Conservation (phyloP, 2,329 filamentous ascomycete genomes). For the Epichloe uncinata region DNA sequence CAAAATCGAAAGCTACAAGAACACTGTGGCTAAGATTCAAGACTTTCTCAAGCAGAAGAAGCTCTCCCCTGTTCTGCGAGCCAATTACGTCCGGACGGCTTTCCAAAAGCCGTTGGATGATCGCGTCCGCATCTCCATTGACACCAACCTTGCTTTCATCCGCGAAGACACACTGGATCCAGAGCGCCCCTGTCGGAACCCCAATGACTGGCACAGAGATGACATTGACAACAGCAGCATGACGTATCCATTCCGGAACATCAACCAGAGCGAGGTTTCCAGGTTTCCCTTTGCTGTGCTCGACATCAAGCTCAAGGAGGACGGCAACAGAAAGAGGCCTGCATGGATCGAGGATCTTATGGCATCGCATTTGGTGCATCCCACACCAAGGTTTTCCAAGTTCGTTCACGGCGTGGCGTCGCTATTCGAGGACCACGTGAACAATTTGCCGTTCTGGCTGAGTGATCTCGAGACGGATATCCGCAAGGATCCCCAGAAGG, state of each 20-base stretch:
- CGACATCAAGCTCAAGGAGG: constrained; percentile 78
- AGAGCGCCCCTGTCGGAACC: constrained; percentile 78
- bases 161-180: constrained; percentile 62
- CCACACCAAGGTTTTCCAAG: constrained; percentile 85
- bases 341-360: constrained; percentile 89
- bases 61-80: constrained; percentile 73
- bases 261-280: constrained; percentile 83
- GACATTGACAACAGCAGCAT: constrained; percentile 78
- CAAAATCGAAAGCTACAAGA: constrained; percentile 55
- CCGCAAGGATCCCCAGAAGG: constrained; percentile 82
- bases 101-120: constrained; percentile 94
- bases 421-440: constrained; percentile 91
- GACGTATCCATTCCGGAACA: constrained; percentile 74
- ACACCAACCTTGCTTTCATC: constrained; percentile 85
- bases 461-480: constrained; percentile 87
- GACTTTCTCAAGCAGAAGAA: constrained; percentile 63
- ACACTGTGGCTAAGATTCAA: constrained; percentile 64
- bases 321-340: constrained; percentile 51
- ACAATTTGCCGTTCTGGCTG: constrained; percentile 93
- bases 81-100: constrained; percentile 86
- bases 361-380: constrained; percentile 81
- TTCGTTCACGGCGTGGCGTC: constrained; percentile 88
- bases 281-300: constrained; percentile 84
- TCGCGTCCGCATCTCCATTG: constrained; percentile 80
- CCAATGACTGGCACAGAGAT: constrained; percentile 75